These are phyloP conservation scores for Lodderomyces oxycetoniae DNA, from an alignment of 1,139 yeast genomes.

Conservation along the genomic window DNA sequence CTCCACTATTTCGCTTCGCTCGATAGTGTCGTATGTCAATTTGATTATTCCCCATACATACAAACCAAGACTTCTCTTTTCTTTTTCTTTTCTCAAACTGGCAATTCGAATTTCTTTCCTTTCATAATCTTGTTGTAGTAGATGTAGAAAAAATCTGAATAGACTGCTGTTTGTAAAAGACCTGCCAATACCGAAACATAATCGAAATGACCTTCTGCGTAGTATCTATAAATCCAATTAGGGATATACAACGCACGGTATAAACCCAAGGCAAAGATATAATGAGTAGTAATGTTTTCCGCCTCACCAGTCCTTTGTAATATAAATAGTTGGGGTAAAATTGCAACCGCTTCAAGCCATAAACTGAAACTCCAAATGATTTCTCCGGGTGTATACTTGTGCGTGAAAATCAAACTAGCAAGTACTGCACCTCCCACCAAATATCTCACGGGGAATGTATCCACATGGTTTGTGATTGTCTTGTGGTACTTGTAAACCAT, in stretches of 20 bases:
- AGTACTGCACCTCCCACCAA: constrained; percentile 61
- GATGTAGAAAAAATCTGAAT: constrained; percentile 92
- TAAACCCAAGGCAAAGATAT: constrained; percentile 86
- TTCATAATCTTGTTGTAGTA: constrained; percentile 77
- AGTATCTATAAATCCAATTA: constrained; percentile 90
- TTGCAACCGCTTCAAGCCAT: constrained; percentile 89
- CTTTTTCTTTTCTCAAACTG: constrained; percentile 39
- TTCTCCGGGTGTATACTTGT: constrained; percentile 59
- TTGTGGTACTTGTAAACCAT: constrained; percentile 60
- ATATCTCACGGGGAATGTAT: constrained; percentile 73
- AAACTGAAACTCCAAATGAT: constrained; percentile 70
- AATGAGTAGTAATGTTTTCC: constrained; percentile 80
- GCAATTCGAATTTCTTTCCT: constrained; percentile 77
- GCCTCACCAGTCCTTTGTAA: constrained; percentile 89
- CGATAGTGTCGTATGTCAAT: too few relatives aligned
- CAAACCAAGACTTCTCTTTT: not conserved
- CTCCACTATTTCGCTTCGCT: too few relatives aligned
- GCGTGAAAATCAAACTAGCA: constrained; percentile 61
- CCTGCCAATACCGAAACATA: constrained; percentile 75
- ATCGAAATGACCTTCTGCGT: constrained; percentile 63
- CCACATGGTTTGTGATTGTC: constrained; percentile 50
- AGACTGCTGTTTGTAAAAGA: constrained; percentile 73
- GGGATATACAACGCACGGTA: constrained; percentile 88
- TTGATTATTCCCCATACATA: too few relatives aligned
- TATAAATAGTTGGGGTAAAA: constrained; percentile 87